Base-by-base conservation (phyloP, 129 eudicot genomes). In the Saussurea involucrata region DNA sequence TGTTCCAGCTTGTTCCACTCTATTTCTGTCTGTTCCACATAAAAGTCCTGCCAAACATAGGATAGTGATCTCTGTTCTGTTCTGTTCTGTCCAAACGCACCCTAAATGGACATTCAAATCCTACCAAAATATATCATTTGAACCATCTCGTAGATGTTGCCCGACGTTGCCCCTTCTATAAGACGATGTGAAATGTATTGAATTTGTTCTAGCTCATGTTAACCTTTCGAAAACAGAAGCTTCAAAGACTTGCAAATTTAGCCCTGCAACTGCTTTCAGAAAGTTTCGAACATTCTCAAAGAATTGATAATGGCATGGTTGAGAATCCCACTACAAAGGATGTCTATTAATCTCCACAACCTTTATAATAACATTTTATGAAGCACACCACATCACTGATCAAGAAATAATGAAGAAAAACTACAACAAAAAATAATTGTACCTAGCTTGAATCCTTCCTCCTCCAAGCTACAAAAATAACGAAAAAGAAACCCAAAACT, bases 141-240 rank as follows among this genome's bases (percentile, higher is more conserved):
- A n/a, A n/a, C n/a, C n/a, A n/a, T n/a, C n/a, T n/a, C n/a, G n/a
- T n/a, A n/a, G n/a, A n/a, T n/a, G n/a, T n/a, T n/a, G n/a, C n/a
- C n/a, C n/a, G n/a, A n/a, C n/a, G n/a, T n/a, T n/a, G n/a, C n/a
- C n/a, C n/a, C n/a, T n/a, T n/a, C n/a, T n/a, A n/a, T n/a, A n/a
- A n/a, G n/a, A n/a, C n/a, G n/a, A n/a, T 32, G 8, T 24, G 20
- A 64, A 49, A 13, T 34, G 60, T 7, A 21, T 29, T 18, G 8
- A 68, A 27, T 33, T 36, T 36, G 67, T 71, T 57, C 44, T 11
- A 18, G 22, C 40, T 60, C 37, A 65, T 55, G 29, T 90, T n/a
- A 90, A 97, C 97, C 96, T 90, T 84, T 90, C 97, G n/a, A 95
- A 84, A 25, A 90, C 89, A 8, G 97, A 90, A 24, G 99, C 91